Base-by-base conservation (phyloP, 1,284 basidiomycete genomes). In the Fomes fomentarius region DNA sequence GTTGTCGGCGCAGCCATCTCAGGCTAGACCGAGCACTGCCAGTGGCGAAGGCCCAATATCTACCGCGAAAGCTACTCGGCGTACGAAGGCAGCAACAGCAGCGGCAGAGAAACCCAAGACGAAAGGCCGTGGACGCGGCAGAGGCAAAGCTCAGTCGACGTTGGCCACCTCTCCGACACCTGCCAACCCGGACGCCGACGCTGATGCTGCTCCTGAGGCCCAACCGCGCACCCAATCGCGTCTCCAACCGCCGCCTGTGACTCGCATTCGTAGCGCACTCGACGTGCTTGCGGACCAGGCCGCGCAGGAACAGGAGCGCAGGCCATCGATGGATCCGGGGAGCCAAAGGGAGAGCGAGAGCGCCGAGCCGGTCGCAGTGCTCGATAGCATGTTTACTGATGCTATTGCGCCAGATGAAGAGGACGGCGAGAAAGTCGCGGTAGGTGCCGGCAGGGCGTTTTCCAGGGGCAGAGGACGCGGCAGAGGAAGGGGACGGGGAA, bases 231-330 rank as follows among this genome's bases (percentile, higher is more conserved):
- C 41, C 17, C 41, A n/a, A n/a, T n/a, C n/a, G n/a, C n/a, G n/a
- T n/a, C n/a, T n/a, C n/a, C n/a, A n/a, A n/a, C n/a, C 48, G 33
- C 51, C 48, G 30, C 54, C 33, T 34, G 58, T 60, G 9, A 42
- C 57, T 26, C 54, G 65, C 11, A 60, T 66, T 10, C 59, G 60
- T n/a, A 69, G 67, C 52, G 86, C 82, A 4, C 69, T 89, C 62
- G 85, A 89, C 60, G 85, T 88, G 31, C 72, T 89, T 28, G 87
- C 87, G 8, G 86, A 89, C 63, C 85, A 89, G 66, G 86, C 86
- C 2, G 85, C 84, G 24, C 65, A 68, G 58, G 65, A 65, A 54
- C 63, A 67, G 42, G 66, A 67, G 44, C 54, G 66, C 24, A 39
- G 62, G 52, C 66, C 67, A 21, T 56, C 62, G 26, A 17, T 55